Evolutionary conservation across 2,329 filamentous ascomycete genomes (phyloP), one percentile per base, ranked within the genome.

Genomic region (Colletotrichum caudatum): DNA sequence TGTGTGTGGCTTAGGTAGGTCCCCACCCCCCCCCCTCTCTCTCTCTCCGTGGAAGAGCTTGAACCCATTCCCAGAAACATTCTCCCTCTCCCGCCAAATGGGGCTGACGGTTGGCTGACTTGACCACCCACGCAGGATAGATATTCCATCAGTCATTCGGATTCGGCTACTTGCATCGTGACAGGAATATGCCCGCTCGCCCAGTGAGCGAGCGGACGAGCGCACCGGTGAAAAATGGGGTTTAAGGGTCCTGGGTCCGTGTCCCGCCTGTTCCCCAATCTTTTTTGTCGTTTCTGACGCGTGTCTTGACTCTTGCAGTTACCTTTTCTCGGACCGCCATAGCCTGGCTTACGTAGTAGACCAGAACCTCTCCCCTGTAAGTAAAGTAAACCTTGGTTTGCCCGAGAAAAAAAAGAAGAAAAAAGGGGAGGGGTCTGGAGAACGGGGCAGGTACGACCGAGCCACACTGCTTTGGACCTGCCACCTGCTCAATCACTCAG

Each of bases 231-330:
- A 61, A 56, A 69, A 71, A 64, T 69, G 69, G 69, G 69, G 69
- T 71, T 71, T 64, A 71, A 64, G 69, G 69, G 69, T 71, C 69
- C 69, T 71, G 69, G 59, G 65, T 63, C 58, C 58, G 20, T 44
- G 69, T 64, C 64, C 69, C 69, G 59, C 64, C 46, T 29, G 64
- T 69, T 71, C 69, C n/a, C 65, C 69, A 64, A 37, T 56, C 20
- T 60, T 64, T 46, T 37, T 63, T 8, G 16, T 63, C 53, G 41
- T 64, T 63, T 64, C 59, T 33, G 69, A 71, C 69, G 59, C 69
- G 59, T 64, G 65, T 71, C 65, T 59, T 64, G 69, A 69, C 69
- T 69, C 58, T 71, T 62, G 68, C 29, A 29, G 29, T 4, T 29
- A 29, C 48, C 46, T 66, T 56, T 23, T 29, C 41, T 29, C 41